phyloP scores from a whole-genome alignment of 2,329 filamentous ascomycete genomes.

The Myotisia sp. region DNA sequence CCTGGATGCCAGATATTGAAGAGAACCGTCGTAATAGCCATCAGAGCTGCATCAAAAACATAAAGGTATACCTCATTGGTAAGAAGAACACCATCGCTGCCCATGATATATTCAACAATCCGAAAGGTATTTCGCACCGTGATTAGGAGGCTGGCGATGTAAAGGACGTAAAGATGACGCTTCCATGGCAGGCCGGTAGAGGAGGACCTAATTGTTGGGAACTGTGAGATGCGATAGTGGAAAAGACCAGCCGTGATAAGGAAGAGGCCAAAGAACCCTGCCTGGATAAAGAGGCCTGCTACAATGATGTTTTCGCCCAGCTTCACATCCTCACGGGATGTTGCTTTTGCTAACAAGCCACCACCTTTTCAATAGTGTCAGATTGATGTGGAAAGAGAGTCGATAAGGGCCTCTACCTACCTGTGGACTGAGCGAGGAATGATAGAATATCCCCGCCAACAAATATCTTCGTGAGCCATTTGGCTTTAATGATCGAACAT shows the following conservation, averaged over 20 bases:
- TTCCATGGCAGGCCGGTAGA: too few species aligned
- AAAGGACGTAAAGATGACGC: constrained; percentile 19
- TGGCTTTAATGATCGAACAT: constrained; percentile 15
- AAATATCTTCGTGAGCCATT: constrained; percentile 22
- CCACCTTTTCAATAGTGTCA: too few species aligned
- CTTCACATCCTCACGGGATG: too few species aligned
- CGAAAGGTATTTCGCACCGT: constrained; percentile 15
- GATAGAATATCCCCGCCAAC: constrained; percentile 15
- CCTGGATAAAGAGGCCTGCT: constrained; percentile 40
- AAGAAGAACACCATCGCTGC: constrained; percentile 13
- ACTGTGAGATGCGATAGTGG: constrained; percentile 27
- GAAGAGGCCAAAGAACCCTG: constrained; percentile 43
- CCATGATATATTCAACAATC: constrained; percentile 15
- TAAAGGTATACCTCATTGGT: constrained; percentile 15
- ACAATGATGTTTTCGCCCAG: constrained; percentile 33
- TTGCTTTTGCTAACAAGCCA: too few species aligned
- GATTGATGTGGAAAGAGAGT: too few species aligned
- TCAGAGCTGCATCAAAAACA: constrained; percentile 15
- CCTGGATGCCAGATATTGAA: constrained; percentile 12
- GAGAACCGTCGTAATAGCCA: constrained; percentile 13
- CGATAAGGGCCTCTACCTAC: too few species aligned
- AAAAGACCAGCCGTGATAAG: constrained; percentile 35
- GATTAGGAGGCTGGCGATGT: constrained; percentile 12
- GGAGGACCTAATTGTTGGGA: constrained; percentile 13
- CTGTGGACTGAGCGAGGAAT: constrained; percentile 14